Conservation (phyloP, 2,329 filamentous ascomycete genomes). For the Fusarium veterinarium region DNA sequence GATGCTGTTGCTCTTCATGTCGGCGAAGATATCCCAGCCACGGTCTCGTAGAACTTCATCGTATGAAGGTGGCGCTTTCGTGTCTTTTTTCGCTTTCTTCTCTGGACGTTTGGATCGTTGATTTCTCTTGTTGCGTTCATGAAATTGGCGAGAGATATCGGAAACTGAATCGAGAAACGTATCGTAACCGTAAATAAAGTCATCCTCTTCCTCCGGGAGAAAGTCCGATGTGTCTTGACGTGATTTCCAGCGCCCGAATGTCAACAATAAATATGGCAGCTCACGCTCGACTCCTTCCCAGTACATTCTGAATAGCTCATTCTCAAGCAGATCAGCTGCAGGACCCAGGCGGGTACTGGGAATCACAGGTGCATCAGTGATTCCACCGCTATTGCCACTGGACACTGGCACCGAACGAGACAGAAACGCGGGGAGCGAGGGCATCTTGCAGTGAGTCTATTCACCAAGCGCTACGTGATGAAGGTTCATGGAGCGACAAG, state of each 20-base stretch:
- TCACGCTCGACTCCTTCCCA: constrained; percentile 53
- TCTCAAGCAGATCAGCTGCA: constrained; percentile 2
- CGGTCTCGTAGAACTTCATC: constrained; percentile 35
- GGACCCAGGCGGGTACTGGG: constrained; percentile 4
- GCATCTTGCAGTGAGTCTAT: not conserved
- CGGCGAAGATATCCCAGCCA: constrained; percentile 40
- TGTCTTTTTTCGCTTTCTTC: not conserved
- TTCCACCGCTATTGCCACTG: not conserved
- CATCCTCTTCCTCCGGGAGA: constrained; percentile 44
- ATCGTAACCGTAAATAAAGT: constrained; percentile 52
- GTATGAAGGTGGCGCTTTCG: constrained; percentile 31
- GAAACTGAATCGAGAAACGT: constrained; percentile 54
- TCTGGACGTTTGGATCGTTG: not conserved
- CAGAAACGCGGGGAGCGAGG: not conserved
- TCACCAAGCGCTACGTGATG: not conserved
- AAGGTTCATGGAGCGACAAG: not conserved
- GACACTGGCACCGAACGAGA: not conserved
- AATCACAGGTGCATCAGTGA: constrained; percentile 15
- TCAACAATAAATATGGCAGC: constrained; percentile 50
- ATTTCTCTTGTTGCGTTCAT: constrained; percentile 35
- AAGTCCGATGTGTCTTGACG: constrained; percentile 18
- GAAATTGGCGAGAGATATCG: constrained; percentile 46
- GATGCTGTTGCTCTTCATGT: constrained; percentile 37
- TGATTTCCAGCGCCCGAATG: constrained; percentile 49
- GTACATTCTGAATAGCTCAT: constrained; percentile 45